Base-by-base conservation (phyloP, 805 yeast genomes). In the Yamadazyma philogaea region DNA sequence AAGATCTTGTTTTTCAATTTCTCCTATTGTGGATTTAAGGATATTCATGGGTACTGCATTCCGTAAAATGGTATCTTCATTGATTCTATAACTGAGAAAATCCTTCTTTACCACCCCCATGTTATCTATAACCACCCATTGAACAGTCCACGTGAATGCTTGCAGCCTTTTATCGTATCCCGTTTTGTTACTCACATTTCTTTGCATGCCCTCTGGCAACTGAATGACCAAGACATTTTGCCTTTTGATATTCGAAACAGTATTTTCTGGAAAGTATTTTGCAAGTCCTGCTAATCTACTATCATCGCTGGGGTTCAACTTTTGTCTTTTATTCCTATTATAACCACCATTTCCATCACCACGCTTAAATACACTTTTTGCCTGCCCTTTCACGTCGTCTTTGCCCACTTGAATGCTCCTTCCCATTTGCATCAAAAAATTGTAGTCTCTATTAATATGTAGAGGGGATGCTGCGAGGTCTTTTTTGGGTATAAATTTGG, bases 361-460 rank as follows among this genome's bases (percentile, higher is more conserved):
- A 15, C 71, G 49, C 44, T 60, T 65, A 46, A 75, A 60, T 17
- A 72, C 70, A 49, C 70, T 75, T 52, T 63, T 72, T 35, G 75
- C 76, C 17, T 48, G 50, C 4, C 42, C 35, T 44, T 66, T 73
- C 6, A 64, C 53, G 54, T 82, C 91, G 0, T 60, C 60, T 51
- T 78, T 81, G 6, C 80, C 77, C 12, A 86, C 59, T n/a, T 72
- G 71, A 11, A 88, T 67, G 2, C 72, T 60, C 34, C 97, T 64
- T 37, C 81, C 81, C 42, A 87, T 52, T 16, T 65, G 68, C 44
- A 77, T 68, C 24, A 90, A 62, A 55, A 86, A 87, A 56, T 87
- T 84, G 60, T 88, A 90, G 58, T 90, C 97, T 47, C 97, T 64
- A 55, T 89, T 88, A 6, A 89, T 77, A 35, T 80, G 77, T 4